A percentile compares a stretch with the other conserved stretches of the same genome.
Evolutionary conservation across 2,329 filamentous ascomycete species (phyloP).

Genomic region (Aureobasidium sp.): DNA sequence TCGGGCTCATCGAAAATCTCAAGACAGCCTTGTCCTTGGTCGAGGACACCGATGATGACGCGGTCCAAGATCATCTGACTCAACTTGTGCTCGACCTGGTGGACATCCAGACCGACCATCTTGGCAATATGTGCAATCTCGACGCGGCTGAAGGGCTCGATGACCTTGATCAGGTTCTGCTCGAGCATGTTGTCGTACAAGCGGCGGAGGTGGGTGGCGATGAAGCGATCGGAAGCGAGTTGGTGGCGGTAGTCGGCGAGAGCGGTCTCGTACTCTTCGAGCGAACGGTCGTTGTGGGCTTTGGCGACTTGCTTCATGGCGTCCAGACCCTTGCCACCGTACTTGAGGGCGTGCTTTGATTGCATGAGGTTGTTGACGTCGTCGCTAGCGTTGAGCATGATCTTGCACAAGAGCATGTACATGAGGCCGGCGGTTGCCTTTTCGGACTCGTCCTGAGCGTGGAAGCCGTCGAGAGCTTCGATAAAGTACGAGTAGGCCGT

Average conservation of each 20-base stretch:
- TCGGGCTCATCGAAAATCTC: constrained; percentile 96
- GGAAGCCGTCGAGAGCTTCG: constrained; percentile 94
- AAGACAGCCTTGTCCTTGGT: constrained; percentile 94
- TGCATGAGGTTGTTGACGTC: constrained; percentile 93
- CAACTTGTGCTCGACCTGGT: constrained; percentile 95
- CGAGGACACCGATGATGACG: constrained; percentile 93
- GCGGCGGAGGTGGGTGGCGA: constrained; percentile 89
- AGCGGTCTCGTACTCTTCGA: constrained; percentile 95
- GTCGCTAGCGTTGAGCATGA: constrained; percentile 96
- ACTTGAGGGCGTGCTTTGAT: constrained; percentile 93
- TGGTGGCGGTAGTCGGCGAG: constrained; percentile 86
- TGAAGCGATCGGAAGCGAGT: constrained; percentile 88
- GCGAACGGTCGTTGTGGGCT: constrained; percentile 86
- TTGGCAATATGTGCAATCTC: constrained; percentile 95
- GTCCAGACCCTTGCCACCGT: constrained; percentile 89
- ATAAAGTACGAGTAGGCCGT: constrained; percentile 99
- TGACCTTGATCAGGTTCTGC: constrained; percentile 99
- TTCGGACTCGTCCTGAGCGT: constrained; percentile 75
- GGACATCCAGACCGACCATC: constrained; percentile 92
- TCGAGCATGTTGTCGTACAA: constrained; percentile 98
- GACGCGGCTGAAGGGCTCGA: constrained; percentile 94
- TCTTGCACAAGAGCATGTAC: constrained; percentile 99
- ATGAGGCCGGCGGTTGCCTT: constrained; percentile 96
- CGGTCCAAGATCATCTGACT: constrained; percentile 99
- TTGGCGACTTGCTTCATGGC: constrained; percentile 98